phyloP scores from a whole-genome alignment of 2,329 filamentous ascomycete genomes.

The Colletotrichum godetiae region DNA sequence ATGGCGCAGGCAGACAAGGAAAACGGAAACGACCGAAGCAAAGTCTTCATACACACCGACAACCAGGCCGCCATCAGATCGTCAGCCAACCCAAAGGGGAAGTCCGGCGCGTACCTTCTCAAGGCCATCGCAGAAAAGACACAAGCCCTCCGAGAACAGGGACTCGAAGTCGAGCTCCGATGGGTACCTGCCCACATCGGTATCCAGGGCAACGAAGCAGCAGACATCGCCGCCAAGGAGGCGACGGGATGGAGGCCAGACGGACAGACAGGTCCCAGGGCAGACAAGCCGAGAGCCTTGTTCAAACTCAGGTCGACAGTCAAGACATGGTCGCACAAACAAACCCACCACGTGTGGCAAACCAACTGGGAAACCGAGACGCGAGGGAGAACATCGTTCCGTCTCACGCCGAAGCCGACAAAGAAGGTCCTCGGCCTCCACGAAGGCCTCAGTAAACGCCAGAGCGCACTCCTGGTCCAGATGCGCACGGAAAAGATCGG shows the following conservation, averaged over 20 bases:
- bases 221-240: not conserved
- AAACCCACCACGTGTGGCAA: not conserved
- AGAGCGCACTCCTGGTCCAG: conserved; percentile 9
- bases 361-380: not conserved
- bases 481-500: conserved; percentile 31
- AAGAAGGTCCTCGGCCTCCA: conserved; percentile 3
- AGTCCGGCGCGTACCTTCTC: too few species aligned
- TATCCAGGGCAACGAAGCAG: too few species aligned
- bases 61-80: too few species aligned
- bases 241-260: not conserved
- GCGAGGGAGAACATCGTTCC: not conserved
- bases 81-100: too few species aligned
- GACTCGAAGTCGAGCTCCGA: too few species aligned
- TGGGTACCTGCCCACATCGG: too few species aligned
- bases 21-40: too few species aligned
- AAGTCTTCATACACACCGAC: too few species aligned
- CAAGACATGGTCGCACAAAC: not conserved
- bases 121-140: too few species aligned
- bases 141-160: too few species aligned
- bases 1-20: too few species aligned
- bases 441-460: not conserved
- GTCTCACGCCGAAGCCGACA: not conserved
- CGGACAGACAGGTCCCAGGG: not conserved
- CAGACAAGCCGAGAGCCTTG: not conserved
- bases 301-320: not conserved